Percentiles rank a stretch among this genome's conserved stretches.
Conservation (phyloP, 2,329 filamentous ascomycete genomes). For the Sclerotinia subarctica region DNA sequence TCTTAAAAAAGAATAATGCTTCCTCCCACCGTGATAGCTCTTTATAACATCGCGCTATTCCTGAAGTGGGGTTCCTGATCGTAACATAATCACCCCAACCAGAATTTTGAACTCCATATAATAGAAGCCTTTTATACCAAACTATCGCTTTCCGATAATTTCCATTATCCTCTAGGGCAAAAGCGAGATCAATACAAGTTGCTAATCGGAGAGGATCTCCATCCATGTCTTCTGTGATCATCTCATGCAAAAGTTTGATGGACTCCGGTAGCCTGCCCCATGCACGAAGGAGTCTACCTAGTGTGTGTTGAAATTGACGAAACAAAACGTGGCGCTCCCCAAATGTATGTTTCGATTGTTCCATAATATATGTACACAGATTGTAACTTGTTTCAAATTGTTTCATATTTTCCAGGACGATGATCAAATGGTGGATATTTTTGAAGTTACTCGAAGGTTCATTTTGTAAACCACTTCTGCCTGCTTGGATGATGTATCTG, state of each 20-base stretch:
- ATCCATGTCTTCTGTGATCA: neutral
- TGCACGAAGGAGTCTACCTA: fast-evolving
- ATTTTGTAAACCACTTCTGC: neutral
- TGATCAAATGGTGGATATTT: fast-evolving
- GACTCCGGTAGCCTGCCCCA: neutral
- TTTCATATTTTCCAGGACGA: fast-evolving
- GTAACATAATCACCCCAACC: too few relatives aligned
- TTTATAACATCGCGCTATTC: too few relatives aligned
- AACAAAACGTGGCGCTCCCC: neutral
- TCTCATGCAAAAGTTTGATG: neutral
- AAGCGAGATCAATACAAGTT: fast-evolving
- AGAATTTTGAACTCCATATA: too few relatives aligned
- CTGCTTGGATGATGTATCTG: neutral
- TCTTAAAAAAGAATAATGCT: neutral
- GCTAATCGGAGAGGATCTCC: fast-evolving
- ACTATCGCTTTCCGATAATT: neutral
- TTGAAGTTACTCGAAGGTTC: neutral
- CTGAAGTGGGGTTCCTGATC: too few relatives aligned
- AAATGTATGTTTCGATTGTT: neutral
- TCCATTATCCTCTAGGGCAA: fast-evolving
- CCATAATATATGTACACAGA: neutral
- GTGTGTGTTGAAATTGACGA: fast-evolving
- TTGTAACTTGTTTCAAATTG: neutral
- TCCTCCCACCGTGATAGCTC: neutral
- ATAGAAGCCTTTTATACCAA: neutral